phyloP scores from a whole-genome alignment of 768 basidiomycete species.

The Tephrocybe sp. region DNA sequence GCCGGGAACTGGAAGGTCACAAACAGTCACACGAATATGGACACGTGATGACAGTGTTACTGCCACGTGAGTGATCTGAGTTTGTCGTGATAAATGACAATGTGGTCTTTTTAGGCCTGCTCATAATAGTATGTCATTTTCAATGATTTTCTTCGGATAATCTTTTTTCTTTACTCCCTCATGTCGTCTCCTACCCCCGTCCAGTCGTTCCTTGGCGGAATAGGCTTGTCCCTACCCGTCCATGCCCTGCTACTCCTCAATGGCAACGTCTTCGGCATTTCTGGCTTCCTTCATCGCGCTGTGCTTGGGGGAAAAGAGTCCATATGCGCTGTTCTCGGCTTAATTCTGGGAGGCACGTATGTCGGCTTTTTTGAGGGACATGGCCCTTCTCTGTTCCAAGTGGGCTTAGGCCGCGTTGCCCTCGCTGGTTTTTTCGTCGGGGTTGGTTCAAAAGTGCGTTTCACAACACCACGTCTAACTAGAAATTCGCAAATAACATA shows the following conservation, averaged over 20 bases:
- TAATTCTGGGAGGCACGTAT: constrained; percentile 46
- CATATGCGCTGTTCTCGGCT: constrained; percentile 38
- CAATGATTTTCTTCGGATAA: background rate
- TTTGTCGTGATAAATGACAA: background rate
- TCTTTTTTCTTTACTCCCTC: constrained; percentile 1
- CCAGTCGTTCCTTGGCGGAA: constrained; percentile 54
- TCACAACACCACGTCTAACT: no score
- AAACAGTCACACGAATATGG: constrained; percentile 8
- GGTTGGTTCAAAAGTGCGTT: constrained; percentile 53
- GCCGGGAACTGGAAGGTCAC: background rate
- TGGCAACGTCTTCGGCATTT: constrained; percentile 57
- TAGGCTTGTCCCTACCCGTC: constrained; percentile 48
- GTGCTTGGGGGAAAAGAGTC: constrained; percentile 43
- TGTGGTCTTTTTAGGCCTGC: background rate
- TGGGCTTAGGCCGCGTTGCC: constrained; percentile 29
- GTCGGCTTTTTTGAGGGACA: constrained; percentile 39
- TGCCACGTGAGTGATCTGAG: constrained; percentile 6
- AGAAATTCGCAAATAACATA: no score
- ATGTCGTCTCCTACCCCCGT: constrained; percentile 46
- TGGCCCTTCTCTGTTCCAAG: constrained; percentile 25
- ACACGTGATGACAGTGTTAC: constrained; percentile 2
- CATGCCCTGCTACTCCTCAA: constrained; percentile 53
- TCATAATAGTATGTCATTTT: background rate
- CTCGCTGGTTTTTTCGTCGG: constrained; percentile 58
- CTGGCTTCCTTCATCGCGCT: constrained; percentile 56